Evolutionary conservation across 306 rosid genomes (phyloP).

Genomic region (Prunus salicina): DNA sequence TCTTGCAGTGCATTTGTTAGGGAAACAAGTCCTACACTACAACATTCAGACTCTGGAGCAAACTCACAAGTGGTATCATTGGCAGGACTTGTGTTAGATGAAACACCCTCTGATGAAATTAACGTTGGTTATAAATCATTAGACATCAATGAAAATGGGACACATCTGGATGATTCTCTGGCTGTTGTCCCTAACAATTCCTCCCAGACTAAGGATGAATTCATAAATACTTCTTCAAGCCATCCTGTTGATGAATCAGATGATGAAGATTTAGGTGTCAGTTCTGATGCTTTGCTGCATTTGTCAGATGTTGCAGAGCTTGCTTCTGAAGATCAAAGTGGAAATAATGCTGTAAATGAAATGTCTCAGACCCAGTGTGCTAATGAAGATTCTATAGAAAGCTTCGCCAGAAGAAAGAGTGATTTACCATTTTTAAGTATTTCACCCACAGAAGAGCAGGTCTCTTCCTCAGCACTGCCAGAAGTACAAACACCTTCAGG

Average conservation of each 20-base stretch:
- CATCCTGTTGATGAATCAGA: constrained; percentile 35
- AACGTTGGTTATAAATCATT: constrained; percentile 27
- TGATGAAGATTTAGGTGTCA: constrained; percentile 31
- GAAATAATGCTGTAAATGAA: constrained; percentile 29
- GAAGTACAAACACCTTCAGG: constrained; percentile 33
- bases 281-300: constrained; percentile 30
- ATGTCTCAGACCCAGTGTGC: constrained; percentile 32
- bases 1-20: constrained; percentile 34
- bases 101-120: constrained; percentile 26
- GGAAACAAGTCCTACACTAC: constrained; percentile 31
- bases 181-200: constrained; percentile 27
- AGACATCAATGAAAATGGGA: constrained; percentile 28
- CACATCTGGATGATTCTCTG: constrained; percentile 34
- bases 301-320: constrained; percentile 36
- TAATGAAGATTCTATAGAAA: constrained; percentile 33
- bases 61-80: constrained; percentile 22
- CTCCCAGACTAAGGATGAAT: constrained; percentile 35
- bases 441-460: constrained; percentile 33
- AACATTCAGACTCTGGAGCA: constrained; percentile 36
- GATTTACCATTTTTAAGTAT: constrained; percentile 20
- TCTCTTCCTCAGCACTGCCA: constrained; percentile 28
- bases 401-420: constrained; percentile 23
- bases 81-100: constrained; percentile 31
- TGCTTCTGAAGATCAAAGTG: constrained; percentile 33
- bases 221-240: constrained; percentile 31